phyloP scores from a whole-genome alignment of 257 asterid genomes.

The Oldenlandia corymbosa region DNA sequence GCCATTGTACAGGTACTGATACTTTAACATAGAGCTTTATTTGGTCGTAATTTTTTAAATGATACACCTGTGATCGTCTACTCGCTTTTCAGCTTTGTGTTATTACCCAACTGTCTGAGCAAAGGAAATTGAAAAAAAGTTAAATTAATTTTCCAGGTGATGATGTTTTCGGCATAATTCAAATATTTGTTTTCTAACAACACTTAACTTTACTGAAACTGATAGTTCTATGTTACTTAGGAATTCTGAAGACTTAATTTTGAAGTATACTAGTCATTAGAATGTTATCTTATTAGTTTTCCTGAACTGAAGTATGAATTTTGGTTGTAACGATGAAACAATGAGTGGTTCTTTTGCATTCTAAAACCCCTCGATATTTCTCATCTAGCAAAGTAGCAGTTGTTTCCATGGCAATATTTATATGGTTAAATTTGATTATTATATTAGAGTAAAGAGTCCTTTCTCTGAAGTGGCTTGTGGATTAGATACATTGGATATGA shows the following conservation, averaged over 20 bases:
- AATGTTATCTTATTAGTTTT: background rate
- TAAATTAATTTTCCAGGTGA: too few relatives aligned
- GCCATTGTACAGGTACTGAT: slow-evolving; percentile 42
- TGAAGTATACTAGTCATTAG: background rate
- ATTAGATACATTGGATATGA: too few relatives aligned
- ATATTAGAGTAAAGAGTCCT: too few relatives aligned
- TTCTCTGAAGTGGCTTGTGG: too few relatives aligned
- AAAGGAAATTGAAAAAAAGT: too few relatives aligned
- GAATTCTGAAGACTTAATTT: background rate
- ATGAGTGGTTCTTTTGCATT: background rate
- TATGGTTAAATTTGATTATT: too few relatives aligned
- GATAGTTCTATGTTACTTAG: background rate
- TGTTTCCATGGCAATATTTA: background rate
- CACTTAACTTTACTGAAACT: too few relatives aligned
- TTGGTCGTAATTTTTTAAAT: background rate
- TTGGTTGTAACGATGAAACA: background rate
- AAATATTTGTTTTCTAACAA: too few relatives aligned
- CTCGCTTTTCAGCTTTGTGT: background rate
- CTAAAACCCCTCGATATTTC: too few relatives aligned
- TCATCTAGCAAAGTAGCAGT: background rate
- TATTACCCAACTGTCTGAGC: too few relatives aligned
- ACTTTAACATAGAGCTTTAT: slow-evolving; percentile 27
- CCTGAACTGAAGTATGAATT: background rate
- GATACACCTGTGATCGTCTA: background rate
- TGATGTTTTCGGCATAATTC: too few relatives aligned